A percentile compares a stretch with the other conserved stretches of the same genome.
Evolutionary conservation across 2,329 filamentous ascomycete genomes (phyloP).

Genomic region (Trichophaea hybrida): DNA sequence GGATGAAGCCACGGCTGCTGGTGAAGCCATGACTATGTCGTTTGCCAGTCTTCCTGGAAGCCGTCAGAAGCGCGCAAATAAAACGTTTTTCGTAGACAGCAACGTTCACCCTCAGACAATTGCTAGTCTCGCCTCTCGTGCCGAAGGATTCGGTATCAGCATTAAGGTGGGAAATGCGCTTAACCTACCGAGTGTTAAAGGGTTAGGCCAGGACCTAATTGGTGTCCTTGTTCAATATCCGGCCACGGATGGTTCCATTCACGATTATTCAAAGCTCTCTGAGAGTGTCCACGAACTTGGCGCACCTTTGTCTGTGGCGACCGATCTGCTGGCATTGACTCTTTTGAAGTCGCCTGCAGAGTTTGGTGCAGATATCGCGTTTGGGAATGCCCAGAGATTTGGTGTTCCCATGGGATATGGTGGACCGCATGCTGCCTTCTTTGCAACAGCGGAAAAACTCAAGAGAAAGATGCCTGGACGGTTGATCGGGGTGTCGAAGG

Average conservation of each 20-base stretch:
- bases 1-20: slow-evolving; percentile 82
- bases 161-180: slow-evolving; percentile 60
- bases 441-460: slow-evolving; percentile 76
- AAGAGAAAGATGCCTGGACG: slow-evolving; percentile 91
- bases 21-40: slow-evolving; percentile 91
- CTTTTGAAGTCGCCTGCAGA: slow-evolving; percentile 79
- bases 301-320: slow-evolving; percentile 71
- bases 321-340: slow-evolving; percentile 76
- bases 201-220: slow-evolving; percentile 66
- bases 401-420: slow-evolving; percentile 86
- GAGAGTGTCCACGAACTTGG: slow-evolving; percentile 63
- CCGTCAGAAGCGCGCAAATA: slow-evolving; percentile 58
- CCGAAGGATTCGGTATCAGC: slow-evolving; percentile 79
- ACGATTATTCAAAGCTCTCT: slow-evolving; percentile 59
- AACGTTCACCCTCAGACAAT: slow-evolving; percentile 75
- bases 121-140: slow-evolving; percentile 67
- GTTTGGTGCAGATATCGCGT: slow-evolving; percentile 88
- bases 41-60: slow-evolving; percentile 58
- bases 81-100: slow-evolving; percentile 72
- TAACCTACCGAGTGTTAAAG: slow-evolving; percentile 43
- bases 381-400: slow-evolving; percentile 81
- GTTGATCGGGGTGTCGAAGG: slow-evolving; percentile 80
- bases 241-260: slow-evolving; percentile 68
- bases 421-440: slow-evolving; percentile 93
- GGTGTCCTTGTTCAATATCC: slow-evolving; percentile 93